Conservation (phyloP, 805 yeast species). For the Nakazawaea wyomingensis region DNA sequence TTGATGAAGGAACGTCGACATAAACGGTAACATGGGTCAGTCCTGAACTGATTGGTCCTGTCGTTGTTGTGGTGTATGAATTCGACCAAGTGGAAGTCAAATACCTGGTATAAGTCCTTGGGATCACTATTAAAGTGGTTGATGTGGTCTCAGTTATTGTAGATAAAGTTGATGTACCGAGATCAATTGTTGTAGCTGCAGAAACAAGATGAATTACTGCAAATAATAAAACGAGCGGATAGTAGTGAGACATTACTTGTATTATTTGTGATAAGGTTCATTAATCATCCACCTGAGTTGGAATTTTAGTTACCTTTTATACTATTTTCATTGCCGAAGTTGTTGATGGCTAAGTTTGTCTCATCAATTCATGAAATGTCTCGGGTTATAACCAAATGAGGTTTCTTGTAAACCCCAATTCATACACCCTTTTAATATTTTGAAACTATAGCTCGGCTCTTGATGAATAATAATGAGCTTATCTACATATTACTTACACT, state of each 20-base stretch:
- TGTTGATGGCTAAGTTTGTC: too few species aligned
- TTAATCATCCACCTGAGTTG: too few species aligned
- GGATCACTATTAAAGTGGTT: neutral
- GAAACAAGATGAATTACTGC: neutral
- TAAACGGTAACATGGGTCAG: constrained; percentile 6
- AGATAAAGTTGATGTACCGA: neutral
- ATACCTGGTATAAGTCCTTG: constrained; percentile 7
- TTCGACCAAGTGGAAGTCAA: constrained; percentile 6
- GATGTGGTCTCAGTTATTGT: constrained; percentile 5
- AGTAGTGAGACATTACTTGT: neutral
- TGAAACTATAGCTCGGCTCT: too few species aligned
- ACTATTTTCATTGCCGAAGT: too few species aligned
- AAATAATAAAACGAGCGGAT: neutral
- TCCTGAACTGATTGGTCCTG: constrained; percentile 3
- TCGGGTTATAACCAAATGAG: too few species aligned
- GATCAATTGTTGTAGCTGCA: neutral
- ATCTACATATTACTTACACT: too few species aligned
- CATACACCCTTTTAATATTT: too few species aligned
- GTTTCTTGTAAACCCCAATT: too few species aligned
- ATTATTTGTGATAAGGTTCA: too few species aligned
- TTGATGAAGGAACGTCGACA: constrained; percentile 4
- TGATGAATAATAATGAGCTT: too few species aligned
- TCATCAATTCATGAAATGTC: too few species aligned
- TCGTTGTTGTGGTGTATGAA: constrained; percentile 4
- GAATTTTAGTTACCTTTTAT: too few species aligned